Percentiles rank a stretch among this genome's conserved stretches.
Conservation (phyloP, 257 asterid species). For the Voacanga thouarsii region DNA sequence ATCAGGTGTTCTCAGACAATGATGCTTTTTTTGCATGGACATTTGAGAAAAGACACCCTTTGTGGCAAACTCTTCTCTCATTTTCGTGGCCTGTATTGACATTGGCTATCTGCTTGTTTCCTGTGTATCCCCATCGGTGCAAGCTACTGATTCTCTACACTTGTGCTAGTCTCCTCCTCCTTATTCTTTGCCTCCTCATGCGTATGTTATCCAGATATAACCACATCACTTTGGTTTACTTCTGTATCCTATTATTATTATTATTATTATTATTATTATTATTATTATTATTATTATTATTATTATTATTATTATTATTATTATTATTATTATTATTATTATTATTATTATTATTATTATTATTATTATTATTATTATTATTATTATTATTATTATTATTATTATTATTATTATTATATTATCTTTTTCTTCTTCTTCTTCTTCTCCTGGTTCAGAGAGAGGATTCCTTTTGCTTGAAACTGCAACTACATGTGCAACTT, state of each 20-base stretch:
- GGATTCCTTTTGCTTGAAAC: background rate
- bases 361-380: too few relatives aligned
- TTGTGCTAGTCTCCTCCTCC: conserved; percentile 91
- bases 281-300: too few relatives aligned
- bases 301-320: too few relatives aligned
- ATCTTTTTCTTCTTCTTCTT: too few relatives aligned
- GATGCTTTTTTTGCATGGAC: conserved; percentile 99
- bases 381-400: too few relatives aligned
- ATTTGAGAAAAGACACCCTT: conserved; percentile 80
- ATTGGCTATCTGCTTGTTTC: conserved; percentile 94
- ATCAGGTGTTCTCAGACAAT: conserved; percentile 82
- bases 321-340: too few relatives aligned
- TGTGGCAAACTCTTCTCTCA: conserved; percentile 98
- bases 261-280: too few relatives aligned
- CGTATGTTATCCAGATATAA: conserved; percentile 47
- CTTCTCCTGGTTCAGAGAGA: too few relatives aligned
- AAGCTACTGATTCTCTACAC: conserved; percentile 87
- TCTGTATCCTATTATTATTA: background rate
- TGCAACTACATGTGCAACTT: background rate
- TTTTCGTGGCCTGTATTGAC: conserved; percentile 98
- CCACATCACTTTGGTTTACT: background rate
- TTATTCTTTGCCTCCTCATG: conserved; percentile 73
- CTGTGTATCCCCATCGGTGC: conserved; percentile 94
- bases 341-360: too few relatives aligned
- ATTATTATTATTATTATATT: too few relatives aligned